These are phyloP conservation scores for Melaleuca quinquenervia DNA, from an alignment of 345 rosid species.

Conservation along the genomic window DNA sequence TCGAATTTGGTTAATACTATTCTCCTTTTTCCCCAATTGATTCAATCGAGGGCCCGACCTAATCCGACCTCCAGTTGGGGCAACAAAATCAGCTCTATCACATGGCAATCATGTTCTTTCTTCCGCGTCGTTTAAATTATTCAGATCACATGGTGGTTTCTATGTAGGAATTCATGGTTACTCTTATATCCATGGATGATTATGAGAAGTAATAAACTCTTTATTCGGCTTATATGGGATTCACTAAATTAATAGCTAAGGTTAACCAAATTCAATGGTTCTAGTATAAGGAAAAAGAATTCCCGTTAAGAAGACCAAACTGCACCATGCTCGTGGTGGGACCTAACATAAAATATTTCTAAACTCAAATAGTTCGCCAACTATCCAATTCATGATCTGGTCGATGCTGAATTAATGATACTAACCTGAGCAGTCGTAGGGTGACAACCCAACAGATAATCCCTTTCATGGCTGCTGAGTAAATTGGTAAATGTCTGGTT, in stretches of 20 bases:
- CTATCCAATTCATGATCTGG: neutral
- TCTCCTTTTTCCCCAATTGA: neutral
- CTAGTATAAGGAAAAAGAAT: neutral
- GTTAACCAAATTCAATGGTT: neutral
- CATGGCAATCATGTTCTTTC: neutral
- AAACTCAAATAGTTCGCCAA: neutral
- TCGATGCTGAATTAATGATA: neutral
- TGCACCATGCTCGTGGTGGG: neutral
- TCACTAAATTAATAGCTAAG: neutral
- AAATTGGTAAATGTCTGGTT: conserved; percentile 29
- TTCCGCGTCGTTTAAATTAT: neutral
- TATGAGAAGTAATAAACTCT: neutral
- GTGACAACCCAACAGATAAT: conserved; percentile 25
- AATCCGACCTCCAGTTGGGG: neutral
- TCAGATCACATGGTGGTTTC: neutral
- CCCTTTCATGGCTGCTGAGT: conserved; percentile 22
- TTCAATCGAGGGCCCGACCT: neutral
- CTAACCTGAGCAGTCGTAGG: conserved; percentile 25
- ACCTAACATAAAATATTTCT: neutral
- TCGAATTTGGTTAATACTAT: neutral
- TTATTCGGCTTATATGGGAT: neutral
- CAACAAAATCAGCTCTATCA: neutral
- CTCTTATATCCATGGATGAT: neutral
- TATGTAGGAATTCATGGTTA: neutral
- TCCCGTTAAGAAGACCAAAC: neutral